These are phyloP conservation scores for Epichloe sibirici DNA, from an alignment of 2,329 filamentous ascomycete genomes.

Conservation along the genomic window DNA sequence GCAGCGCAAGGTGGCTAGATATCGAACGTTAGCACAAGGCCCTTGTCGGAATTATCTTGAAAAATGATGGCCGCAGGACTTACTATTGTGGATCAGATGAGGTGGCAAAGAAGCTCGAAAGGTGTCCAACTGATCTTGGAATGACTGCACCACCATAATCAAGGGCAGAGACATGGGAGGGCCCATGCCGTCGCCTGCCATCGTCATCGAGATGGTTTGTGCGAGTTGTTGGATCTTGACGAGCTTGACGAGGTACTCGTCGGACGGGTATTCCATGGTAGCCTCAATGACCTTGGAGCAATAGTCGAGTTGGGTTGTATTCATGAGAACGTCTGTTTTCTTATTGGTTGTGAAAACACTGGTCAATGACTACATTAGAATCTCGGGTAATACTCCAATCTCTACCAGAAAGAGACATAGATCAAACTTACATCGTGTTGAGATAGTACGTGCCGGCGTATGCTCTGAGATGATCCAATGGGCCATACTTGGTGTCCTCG, in stretches of 20 bases:
- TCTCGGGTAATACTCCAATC: no score
- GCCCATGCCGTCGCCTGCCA: slow-evolving; percentile 20
- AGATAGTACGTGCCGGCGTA: slow-evolving; percentile 39
- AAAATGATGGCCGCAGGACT: slow-evolving; percentile 3
- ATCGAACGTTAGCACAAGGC: neutral
- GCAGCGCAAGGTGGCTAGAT: slow-evolving; percentile 25
- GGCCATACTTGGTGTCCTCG: slow-evolving; percentile 14
- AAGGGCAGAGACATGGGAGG: slow-evolving; percentile 26
- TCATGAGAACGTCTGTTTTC: slow-evolving; percentile 35
- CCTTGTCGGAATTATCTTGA: neutral
- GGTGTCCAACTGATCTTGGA: slow-evolving; percentile 31
- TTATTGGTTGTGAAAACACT: slow-evolving; percentile 35
- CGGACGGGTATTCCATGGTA: slow-evolving; percentile 30
- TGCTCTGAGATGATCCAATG: slow-evolving; percentile 32
- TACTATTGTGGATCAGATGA: slow-evolving; percentile 23
- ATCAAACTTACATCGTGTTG: slow-evolving; percentile 30
- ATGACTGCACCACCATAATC: slow-evolving; percentile 28
- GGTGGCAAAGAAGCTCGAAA: slow-evolving; percentile 25
- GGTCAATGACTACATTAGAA: neutral
- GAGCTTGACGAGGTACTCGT: slow-evolving; percentile 32
- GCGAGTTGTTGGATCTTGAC: slow-evolving; percentile 35
- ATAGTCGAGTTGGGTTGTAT: slow-evolving; percentile 28
- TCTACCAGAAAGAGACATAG: neutral
- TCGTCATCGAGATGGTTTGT: slow-evolving; percentile 32
- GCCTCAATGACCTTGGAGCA: slow-evolving; percentile 31